A percentile compares a stretch with the other conserved stretches of the same genome.
These are phyloP conservation scores for Alternaria infectoria DNA, from an alignment of 2,329 filamentous ascomycete genomes.

Conservation along the genomic window DNA sequence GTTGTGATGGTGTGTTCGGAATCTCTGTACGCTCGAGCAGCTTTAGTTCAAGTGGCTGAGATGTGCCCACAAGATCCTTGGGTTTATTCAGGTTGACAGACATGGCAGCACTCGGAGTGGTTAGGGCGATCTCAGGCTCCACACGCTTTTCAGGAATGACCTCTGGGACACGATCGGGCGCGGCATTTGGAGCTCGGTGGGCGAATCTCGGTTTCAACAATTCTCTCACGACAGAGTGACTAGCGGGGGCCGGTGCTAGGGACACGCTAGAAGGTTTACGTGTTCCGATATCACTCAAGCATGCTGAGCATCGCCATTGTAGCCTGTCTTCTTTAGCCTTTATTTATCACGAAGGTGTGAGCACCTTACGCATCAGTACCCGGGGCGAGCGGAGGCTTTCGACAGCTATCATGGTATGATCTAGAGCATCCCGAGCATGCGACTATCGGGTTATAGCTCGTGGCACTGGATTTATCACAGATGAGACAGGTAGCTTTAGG, in stretches of 20 bases:
- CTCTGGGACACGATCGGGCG: not conserved
- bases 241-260: not conserved
- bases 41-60: not conserved
- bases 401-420: constrained; percentile 47
- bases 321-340: constrained; percentile 14
- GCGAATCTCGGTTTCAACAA: not conserved
- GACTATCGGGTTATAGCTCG: constrained; percentile 36
- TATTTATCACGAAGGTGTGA: not conserved
- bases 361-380: constrained; percentile 17
- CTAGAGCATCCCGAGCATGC: constrained; percentile 42
- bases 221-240: constrained; percentile 2
- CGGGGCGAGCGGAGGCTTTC: constrained; percentile 25
- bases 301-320: constrained; percentile 20
- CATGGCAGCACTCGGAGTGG: not conserved
- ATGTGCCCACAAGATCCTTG: not conserved
- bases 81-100: not conserved
- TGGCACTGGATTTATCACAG: constrained; percentile 34
- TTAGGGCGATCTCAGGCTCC: not conserved
- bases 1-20: constrained; percentile 24
- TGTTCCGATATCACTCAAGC: constrained; percentile 7
- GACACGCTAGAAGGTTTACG: not conserved
- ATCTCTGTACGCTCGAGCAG: constrained; percentile 10
- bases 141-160: not conserved
- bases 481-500: constrained; percentile 32
- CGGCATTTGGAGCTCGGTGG: not conserved